A percentile compares a stretch with the other conserved stretches of the same genome.
phyloP scores from a whole-genome alignment of 441 rosid species.

The Cnidoscolus chayamansa region DNA sequence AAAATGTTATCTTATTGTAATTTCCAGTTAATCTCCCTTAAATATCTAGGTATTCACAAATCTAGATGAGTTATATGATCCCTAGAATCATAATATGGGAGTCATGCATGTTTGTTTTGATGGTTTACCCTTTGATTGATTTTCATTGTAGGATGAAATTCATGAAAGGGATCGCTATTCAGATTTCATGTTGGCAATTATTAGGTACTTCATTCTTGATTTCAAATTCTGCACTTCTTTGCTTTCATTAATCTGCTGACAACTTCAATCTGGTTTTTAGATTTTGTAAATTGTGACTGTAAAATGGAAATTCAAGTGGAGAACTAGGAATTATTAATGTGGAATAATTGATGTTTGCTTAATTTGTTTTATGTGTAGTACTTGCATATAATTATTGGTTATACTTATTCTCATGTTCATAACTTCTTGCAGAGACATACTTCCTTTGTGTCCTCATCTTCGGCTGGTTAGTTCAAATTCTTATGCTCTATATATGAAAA shows the following conservation, averaged over 20 bases:
- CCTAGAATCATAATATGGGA: background rate
- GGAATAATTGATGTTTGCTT: conserved; percentile 11
- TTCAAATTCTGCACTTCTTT: background rate
- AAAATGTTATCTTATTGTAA: background rate
- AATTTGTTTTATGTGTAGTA: background rate
- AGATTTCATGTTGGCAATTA: conserved; percentile 85
- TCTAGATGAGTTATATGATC: conserved; percentile 2
- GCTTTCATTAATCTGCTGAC: background rate
- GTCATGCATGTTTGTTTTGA: background rate
- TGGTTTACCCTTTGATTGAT: conserved; percentile 17
- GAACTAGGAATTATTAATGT: background rate
- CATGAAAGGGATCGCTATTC: conserved; percentile 96
- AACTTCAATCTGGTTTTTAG: background rate
- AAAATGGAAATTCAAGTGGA: background rate
- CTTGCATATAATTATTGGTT: conserved; percentile 6
- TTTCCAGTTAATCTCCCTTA: background rate
- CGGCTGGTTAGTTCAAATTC: conserved; percentile 73
- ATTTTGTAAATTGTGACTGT: background rate
- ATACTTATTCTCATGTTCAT: conserved; percentile 21
- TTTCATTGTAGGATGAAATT: conserved; percentile 78
- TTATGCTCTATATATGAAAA: conserved; percentile 15
- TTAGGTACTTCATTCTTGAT: conserved; percentile 53
- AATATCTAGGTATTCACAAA: background rate
- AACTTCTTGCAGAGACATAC: conserved; percentile 75
- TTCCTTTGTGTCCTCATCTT: conserved; percentile 73